phyloP scores from a whole-genome alignment of 2,329 filamentous ascomycete species.

The Ceratocystis destructans region DNA sequence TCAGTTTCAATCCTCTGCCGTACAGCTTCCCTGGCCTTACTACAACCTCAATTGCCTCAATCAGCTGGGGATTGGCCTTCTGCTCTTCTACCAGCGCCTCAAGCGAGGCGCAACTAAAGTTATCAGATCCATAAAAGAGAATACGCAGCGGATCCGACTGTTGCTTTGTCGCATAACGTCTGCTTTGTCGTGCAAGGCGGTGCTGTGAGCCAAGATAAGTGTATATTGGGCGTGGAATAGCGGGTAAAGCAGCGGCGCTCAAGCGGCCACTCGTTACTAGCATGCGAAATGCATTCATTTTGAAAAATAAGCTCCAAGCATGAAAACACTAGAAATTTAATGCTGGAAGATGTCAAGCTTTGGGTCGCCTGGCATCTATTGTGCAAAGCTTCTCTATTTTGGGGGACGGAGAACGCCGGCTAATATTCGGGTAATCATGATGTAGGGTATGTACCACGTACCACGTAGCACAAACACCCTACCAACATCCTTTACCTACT shows the following conservation, averaged over 20 bases:
- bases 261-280: neutral
- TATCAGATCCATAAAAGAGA: constrained; percentile 87
- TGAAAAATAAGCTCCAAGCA: no score
- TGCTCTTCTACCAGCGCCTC: constrained; percentile 52
- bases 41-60: constrained; percentile 73
- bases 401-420: no score
- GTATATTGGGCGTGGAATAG: neutral
- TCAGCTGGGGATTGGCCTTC: constrained; percentile 35
- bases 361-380: no score
- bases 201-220: neutral
- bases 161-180: constrained; percentile 8
- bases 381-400: no score
- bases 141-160: constrained; percentile 56
- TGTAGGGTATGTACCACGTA: no score
- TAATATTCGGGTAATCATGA: no score
- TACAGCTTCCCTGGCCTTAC: constrained; percentile 64
- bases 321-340: no score
- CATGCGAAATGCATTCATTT: neutral
- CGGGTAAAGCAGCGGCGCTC: neutral
- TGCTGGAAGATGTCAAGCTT: no score
- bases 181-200: neutral
- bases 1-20: constrained; percentile 56
- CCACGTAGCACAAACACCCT: no score
- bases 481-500: no score
- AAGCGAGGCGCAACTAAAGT: constrained; percentile 72